Evolutionary conservation across 108 stramenopile genomes (phyloP).

Genomic region (Skeletonema tropicum): DNA sequence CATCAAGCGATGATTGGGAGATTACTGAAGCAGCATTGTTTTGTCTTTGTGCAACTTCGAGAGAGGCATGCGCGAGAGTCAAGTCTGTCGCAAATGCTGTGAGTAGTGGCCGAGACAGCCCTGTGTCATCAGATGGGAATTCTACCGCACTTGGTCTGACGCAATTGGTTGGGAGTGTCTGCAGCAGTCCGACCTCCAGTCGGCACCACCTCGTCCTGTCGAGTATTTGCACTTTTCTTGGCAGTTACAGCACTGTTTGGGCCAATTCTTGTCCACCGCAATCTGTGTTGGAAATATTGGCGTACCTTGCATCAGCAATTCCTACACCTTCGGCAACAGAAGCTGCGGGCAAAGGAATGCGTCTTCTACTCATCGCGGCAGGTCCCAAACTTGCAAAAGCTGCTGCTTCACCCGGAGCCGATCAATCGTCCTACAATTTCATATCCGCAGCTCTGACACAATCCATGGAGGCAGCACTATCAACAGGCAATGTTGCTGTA

Average conservation of each 20-base stretch:
- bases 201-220: conserved; percentile 41
- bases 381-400: conserved; percentile 13
- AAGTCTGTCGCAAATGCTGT: conserved; percentile 27
- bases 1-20: conserved; percentile 41
- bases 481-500: conserved; percentile 43
- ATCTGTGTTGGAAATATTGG: conserved; percentile 46
- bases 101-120: conserved; percentile 23
- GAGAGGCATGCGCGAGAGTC: conserved; percentile 56
- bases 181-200: conserved; percentile 8
- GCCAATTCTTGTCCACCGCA: conserved; percentile 40
- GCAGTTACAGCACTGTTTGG: conserved; percentile 55
- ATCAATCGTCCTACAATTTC: conserved; percentile 11
- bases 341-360: conserved; percentile 25
- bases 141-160: conserved; percentile 42
- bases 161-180: conserved; percentile 34
- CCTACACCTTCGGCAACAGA: conserved; percentile 8
- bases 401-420: conserved; percentile 25
- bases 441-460: conserved; percentile 21
- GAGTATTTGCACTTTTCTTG: conserved; percentile 48
- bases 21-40: conserved; percentile 49
- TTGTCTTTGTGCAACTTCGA: conserved; percentile 39
- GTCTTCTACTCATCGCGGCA: conserved; percentile 11
- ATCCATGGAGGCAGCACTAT: conserved; percentile 52
- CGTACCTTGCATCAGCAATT: conserved; percentile 30
- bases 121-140: conserved; percentile 33